These are phyloP conservation scores for Talaromyces verruculosus DNA, from an alignment of 2,329 filamentous ascomycete species.

Conservation along the genomic window DNA sequence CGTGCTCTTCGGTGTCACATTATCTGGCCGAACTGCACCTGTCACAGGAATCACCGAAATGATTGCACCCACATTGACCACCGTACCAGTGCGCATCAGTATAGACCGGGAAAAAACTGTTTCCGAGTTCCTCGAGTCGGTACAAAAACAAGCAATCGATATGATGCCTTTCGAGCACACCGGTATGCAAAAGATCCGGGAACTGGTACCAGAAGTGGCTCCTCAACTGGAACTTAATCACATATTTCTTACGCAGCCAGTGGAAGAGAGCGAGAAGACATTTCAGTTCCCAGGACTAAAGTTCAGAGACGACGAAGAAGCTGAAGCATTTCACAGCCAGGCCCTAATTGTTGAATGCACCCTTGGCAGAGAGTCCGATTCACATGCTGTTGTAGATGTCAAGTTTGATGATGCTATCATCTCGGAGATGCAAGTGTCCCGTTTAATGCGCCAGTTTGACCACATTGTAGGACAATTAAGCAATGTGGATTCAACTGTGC, in stretches of 20 bases:
- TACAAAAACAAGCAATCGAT: conserved; percentile 54
- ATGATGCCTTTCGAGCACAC: conserved; percentile 62
- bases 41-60: conserved; percentile 27
- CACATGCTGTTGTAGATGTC: neutral
- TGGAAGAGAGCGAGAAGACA: neutral
- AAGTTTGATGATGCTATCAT: neutral
- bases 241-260: neutral
- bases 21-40: conserved; percentile 40
- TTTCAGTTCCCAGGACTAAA: neutral
- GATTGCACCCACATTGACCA: conserved; percentile 41
- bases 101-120: conserved; percentile 35
- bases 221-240: neutral
- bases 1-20: conserved; percentile 41
- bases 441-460: neutral
- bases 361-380: neutral
- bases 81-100: conserved; percentile 36
- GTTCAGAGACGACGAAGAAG: neutral
- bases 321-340: neutral
- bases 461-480: neutral
- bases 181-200: conserved; percentile 30
- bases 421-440: neutral
- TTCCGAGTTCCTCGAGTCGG: conserved; percentile 51
- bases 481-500: neutral
- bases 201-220: neutral
- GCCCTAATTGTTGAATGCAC: neutral